Conservation (phyloP, 345 rosid genomes). For the Populus ilicifolia region DNA sequence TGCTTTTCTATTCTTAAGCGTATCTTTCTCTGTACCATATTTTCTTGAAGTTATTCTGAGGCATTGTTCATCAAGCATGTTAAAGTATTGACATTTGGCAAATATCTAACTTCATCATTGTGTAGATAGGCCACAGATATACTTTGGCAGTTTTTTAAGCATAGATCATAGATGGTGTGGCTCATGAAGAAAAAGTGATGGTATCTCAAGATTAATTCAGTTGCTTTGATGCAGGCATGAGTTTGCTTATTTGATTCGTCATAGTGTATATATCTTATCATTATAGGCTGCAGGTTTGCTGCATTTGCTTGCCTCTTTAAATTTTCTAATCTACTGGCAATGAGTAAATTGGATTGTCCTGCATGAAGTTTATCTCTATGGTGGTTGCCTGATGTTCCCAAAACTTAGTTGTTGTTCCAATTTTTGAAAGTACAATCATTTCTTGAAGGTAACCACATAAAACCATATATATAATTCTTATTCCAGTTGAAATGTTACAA, state of each 20-base stretch:
- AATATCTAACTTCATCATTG: not conserved
- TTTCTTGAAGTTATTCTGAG: too few species aligned
- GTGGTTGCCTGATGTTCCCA: not conserved
- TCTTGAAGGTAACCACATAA: not conserved
- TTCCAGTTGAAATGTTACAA: constrained; percentile 2
- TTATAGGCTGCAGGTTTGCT: not conserved
- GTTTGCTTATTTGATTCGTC: not conserved
- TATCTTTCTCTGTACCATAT: too few species aligned
- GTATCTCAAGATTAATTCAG: not conserved
- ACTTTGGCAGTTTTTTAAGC: not conserved
- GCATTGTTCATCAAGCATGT: not conserved
- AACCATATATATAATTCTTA: not conserved
- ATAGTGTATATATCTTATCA: not conserved
- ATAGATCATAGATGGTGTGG: not conserved
- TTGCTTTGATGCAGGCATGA: not conserved
- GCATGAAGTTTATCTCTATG: constrained; percentile 1
- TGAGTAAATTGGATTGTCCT: not conserved
- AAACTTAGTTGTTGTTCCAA: not conserved
- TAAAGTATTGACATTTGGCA: not conserved
- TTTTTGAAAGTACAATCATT: not conserved
- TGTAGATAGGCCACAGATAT: too few species aligned
- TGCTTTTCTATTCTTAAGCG: too few species aligned
- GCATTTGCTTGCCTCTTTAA: not conserved
- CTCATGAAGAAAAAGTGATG: not conserved
- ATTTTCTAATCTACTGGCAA: not conserved